phyloP scores from a whole-genome alignment of 768 basidiomycete species.

The Naganishia vaughanmartiniae region DNA sequence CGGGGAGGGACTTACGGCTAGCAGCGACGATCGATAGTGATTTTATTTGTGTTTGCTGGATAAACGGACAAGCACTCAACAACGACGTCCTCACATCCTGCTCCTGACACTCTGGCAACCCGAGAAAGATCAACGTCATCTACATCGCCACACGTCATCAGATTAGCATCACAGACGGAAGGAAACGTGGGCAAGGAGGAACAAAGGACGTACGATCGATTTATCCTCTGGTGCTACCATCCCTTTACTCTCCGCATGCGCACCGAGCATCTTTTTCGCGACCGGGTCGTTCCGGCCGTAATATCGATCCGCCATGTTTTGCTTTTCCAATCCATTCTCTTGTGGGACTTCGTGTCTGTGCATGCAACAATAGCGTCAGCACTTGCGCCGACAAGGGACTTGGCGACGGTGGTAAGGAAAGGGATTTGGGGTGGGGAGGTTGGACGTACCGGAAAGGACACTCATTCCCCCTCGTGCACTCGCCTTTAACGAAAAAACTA shows the following conservation, averaged over 20 bases:
- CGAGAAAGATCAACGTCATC: constrained; percentile 51
- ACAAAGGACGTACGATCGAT: constrained; percentile 68
- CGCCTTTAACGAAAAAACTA: constrained; percentile 92
- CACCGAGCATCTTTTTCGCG: constrained; percentile 78
- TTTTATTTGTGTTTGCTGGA: constrained; percentile 44
- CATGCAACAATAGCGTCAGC: neutral
- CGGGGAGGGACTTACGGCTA: constrained; percentile 40
- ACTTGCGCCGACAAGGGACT: neutral
- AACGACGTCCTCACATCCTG: constrained; percentile 43
- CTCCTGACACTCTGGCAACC: constrained; percentile 44
- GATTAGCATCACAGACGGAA: neutral
- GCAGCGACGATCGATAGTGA: constrained; percentile 46
- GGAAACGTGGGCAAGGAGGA: neutral
- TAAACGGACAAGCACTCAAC: constrained; percentile 43
- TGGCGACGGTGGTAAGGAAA: too few relatives aligned
- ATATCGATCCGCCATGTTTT: constrained; percentile 92
- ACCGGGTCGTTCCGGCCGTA: constrained; percentile 92
- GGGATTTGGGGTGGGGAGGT: too few relatives aligned
- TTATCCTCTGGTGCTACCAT: constrained; percentile 85
- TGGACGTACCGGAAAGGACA: constrained; percentile 83
- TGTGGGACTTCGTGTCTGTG: constrained; percentile 80
- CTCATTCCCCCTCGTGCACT: constrained; percentile 83
- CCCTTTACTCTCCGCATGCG: constrained; percentile 76
- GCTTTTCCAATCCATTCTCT: constrained; percentile 77
- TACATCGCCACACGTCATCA: constrained; percentile 3